Evolutionary conservation across 192 early-diverging fungal species (phyloP), one percentile per base, ranked within the genome.

Genomic region (Ramicandelaber brevisporus): DNA sequence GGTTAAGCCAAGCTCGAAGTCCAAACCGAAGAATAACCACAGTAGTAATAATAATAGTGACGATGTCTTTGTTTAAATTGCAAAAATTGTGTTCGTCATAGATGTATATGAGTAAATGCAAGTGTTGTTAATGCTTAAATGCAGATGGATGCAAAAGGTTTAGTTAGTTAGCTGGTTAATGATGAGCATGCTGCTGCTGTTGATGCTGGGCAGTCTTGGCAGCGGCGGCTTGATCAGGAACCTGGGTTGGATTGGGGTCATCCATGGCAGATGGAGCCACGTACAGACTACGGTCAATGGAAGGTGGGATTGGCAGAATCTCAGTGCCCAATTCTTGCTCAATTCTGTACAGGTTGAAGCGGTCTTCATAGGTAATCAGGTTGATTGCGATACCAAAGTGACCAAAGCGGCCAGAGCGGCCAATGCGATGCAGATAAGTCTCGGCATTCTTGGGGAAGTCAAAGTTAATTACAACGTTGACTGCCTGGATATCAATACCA

Each of bases 401-500:
- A 25, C 77, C 89, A 46, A 86, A 98, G 34, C 88, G 73, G 7
- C 92, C 92, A 24, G 81, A 87, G 44, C 92, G 77, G 32, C 92
- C 92, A 46, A 98, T 98, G 37, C 92, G 77, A 57, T 98, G 92
- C 21, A 98, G 59, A 47, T 98, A 98, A 1, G 88, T 98, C 57
- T 98, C 92, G 18, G 89, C 81, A 36, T 95, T 98, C 50, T 95
- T 95, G 35, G 89, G 89, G 48, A 98, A 95, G 54, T 98, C 92
- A 71, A 95, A 98, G 66, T 98, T 95, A 65, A 98, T 95, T 29
- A 98, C 92, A 9, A 98, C 89, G 48, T 95, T 95, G 21, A 98
- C 92, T 11, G 88, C 89, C 55, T 98, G 92, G 48, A 98, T 95
- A 53, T 98, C 92, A 42, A 98, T 98, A 60, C 92, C 92, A 33